Evolutionary conservation across 768 basidiomycete genomes (phyloP).

Genomic region (Amanita fuliginea): DNA sequence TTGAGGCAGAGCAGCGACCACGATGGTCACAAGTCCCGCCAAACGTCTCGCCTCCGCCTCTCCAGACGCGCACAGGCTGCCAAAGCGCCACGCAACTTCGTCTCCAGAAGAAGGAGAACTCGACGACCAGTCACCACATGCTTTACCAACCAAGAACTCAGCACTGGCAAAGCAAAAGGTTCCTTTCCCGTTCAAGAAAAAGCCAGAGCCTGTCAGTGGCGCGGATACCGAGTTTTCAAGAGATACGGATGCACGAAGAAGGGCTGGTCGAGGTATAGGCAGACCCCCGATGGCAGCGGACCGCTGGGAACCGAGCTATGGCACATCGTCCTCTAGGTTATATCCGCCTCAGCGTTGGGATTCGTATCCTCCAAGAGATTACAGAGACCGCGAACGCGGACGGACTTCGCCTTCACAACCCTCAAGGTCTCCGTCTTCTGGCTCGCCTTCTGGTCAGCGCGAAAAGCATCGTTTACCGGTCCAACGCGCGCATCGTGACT

Average conservation of each 20-base stretch:
- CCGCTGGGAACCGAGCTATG: slow-evolving; percentile 26
- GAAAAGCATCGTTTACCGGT: slow-evolving; percentile 28
- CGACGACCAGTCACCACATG: slow-evolving; percentile 36
- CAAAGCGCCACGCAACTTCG: slow-evolving; percentile 48
- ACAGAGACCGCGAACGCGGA: slow-evolving; percentile 12
- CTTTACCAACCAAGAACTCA: slow-evolving; percentile 23
- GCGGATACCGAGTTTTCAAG: slow-evolving; percentile 21
- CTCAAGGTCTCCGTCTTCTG: slow-evolving; percentile 8
- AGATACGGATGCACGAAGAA: slow-evolving; percentile 23
- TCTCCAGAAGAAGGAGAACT: slow-evolving; percentile 80
- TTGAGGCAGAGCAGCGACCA: neutral
- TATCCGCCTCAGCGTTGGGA: slow-evolving; percentile 13
- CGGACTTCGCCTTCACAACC: slow-evolving; percentile 21
- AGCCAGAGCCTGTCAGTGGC: slow-evolving; percentile 15
- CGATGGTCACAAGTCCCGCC: slow-evolving; percentile 9
- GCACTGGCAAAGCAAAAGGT: slow-evolving; percentile 31
- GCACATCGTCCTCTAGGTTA: slow-evolving; percentile 6
- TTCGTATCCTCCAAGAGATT: slow-evolving; percentile 15
- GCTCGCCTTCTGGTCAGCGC: slow-evolving; percentile 20
- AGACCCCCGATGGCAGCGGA: slow-evolving; percentile 13
- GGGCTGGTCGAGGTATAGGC: slow-evolving; percentile 8
- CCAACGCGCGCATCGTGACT: slow-evolving; percentile 21
- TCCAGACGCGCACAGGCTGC: slow-evolving; percentile 33
- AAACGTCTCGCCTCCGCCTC: slow-evolving; percentile 56
- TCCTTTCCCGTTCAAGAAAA: slow-evolving; percentile 71